Evolutionary conservation across 176 grass and related monocot genomes (phyloP), one percentile per base, ranked within the genome.

Genomic region (Metroxylon sagu): DNA sequence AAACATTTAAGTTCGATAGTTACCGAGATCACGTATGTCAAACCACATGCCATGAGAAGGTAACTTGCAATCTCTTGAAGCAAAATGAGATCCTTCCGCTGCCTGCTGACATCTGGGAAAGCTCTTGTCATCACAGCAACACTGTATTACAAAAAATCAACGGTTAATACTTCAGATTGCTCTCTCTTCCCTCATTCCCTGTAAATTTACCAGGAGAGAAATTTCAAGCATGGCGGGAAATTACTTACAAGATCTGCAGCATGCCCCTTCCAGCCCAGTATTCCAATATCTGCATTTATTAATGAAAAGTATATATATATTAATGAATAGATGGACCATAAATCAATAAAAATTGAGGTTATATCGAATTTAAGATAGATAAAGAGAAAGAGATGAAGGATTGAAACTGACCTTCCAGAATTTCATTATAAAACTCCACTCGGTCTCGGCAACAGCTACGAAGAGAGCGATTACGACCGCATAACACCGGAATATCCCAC

Each of bases 121-220:
- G 86, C 92, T 72, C 82, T 90, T 5, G 92, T 96, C 92, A 96
- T 96, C 68, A 96, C 83, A 75, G 92, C 92, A 66, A 96, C 83
- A 25, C 92, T 96, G 14, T 50, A 76, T 29, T 50, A 84, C 3
- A 58, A 51, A 10, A 31, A 69, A 75, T 16, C 35, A 53, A 17
- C n/a, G 26, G 65, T 7, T 66, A 73, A 31, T 65, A 28, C 12
- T 55, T 8, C 16, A 16, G 12, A 53, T 66, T 14, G 49, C 2
- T 53, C 19, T 28, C 3, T 29, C 35, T 43, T 43, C 35, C 35
- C 35, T 43, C 8, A 35, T 35, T 7, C 8, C 6, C 3, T 2
- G 2, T 10, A 2, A 43, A 43, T 43, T 43, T 2, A 10, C 8
- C 35, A 12, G 12, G 12, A 43, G 2, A 43, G 35, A 43, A 14